Percentiles rank a stretch among this genome's conserved stretches.
Conservation (phyloP, 805 yeast genomes). For the Maudiozyma barnettii region DNA sequence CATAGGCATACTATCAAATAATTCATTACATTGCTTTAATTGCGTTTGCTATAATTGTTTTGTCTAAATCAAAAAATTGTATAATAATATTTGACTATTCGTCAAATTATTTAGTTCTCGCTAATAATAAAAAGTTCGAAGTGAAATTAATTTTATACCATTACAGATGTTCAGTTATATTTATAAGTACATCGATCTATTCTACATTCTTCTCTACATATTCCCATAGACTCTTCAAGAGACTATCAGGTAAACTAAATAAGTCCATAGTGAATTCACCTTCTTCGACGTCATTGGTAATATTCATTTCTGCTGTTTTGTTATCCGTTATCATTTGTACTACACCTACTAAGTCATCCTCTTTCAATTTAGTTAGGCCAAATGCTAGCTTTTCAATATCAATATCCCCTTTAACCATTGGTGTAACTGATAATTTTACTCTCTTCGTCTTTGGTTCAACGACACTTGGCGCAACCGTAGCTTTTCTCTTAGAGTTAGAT, state of each 20-base stretch:
- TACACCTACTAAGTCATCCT: slow-evolving; percentile 87
- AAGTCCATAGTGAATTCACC: slow-evolving; percentile 97
- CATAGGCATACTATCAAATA: too few species aligned
- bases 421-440: slow-evolving; percentile 33
- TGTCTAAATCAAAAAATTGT: too few species aligned
- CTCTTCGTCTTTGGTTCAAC: slow-evolving; percentile 42
- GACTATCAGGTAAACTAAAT: slow-evolving; percentile 82
- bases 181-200: neutral
- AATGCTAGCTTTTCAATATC: slow-evolving; percentile 88
- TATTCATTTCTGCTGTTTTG: slow-evolving; percentile 88
- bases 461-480: slow-evolving; percentile 20
- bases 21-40: too few species aligned
- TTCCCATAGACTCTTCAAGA: slow-evolving; percentile 90
- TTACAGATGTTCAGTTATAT: too few species aligned
- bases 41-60: too few species aligned
- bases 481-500: slow-evolving; percentile 21
- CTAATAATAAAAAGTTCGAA: too few species aligned
- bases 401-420: slow-evolving; percentile 59
- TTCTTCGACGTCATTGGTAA: slow-evolving; percentile 89
- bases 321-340: slow-evolving; percentile 98
- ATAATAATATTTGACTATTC: too few species aligned
- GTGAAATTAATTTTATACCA: too few species aligned
- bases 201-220: slow-evolving; percentile 67
- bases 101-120: too few species aligned
- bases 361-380: slow-evolving; percentile 76